Evolutionary conservation across 257 asterid species (phyloP), one percentile per base, ranked within the genome.

Genomic region (Rhazya stricta): DNA sequence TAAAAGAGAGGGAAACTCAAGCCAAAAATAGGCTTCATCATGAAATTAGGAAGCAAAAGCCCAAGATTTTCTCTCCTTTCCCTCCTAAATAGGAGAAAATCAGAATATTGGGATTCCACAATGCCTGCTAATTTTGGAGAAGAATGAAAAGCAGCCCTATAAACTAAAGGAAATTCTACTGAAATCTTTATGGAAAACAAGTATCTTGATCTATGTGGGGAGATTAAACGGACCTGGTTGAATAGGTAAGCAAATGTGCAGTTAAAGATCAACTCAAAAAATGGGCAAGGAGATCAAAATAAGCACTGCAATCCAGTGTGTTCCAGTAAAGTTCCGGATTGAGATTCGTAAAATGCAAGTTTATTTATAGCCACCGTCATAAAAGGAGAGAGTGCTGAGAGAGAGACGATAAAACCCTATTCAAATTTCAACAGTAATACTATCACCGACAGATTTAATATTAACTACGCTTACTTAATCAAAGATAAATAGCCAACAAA

Each of bases 391-490:
- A 11, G 3, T 23, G 12, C 19, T 19, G 29, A 21, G 39, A 41
- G 25, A 34, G 60, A 29, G 25, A 27, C 3, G 15, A 51, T 2
- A 11, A 16, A 25, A 11, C 73, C 73, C 74, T 51, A 27, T 34
- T 19, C 21, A 19, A 76, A 76, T 39, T 23, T 58, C 29, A 53
- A 27, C 56, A 32, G 25, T n/a, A 50, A 69, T 62, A n/a, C 18
- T 3, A 30, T 25, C 71, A 78, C 70, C 76, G 70, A 67, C 79
- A 76, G 29, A 63, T 32, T 62, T 62, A 56, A 66, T 9, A 34
- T 9, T n/a, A 19, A 9, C 6, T 50, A 50, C n/a, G 25, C 58
- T 62, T 5, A 15, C 9, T 37, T 41, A 70, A 71, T 51, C 19
- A 9, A 37, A 69, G 36, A 15, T n/a, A 48, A 62, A 69, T 3